phyloP scores from a whole-genome alignment of 257 asterid genomes.

The Solanum tarapatanum region DNA sequence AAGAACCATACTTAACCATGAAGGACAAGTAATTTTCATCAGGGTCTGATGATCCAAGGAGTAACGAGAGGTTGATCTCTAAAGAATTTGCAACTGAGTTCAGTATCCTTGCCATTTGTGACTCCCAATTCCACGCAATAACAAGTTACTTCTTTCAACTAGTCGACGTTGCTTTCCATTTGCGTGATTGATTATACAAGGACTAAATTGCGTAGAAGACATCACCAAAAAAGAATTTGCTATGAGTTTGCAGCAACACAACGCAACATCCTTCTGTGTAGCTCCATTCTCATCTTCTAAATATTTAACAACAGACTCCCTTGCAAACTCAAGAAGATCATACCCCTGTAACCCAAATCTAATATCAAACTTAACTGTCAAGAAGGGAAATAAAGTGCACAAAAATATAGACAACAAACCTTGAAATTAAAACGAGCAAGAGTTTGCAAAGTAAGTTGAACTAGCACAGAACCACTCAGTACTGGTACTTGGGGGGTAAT shows the following conservation, averaged over 20 bases:
- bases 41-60: too few relatives aligned
- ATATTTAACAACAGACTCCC: slow-evolving; percentile 73
- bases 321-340: slow-evolving; percentile 91
- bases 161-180: too few relatives aligned
- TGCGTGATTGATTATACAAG: too few relatives aligned
- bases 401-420: slow-evolving; percentile 29
- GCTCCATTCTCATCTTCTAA: slow-evolving; percentile 91
- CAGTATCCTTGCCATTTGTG: too few relatives aligned
- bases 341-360: slow-evolving; percentile 51
- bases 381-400: neutral
- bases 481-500: slow-evolving; percentile 61
- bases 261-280: slow-evolving; percentile 89
- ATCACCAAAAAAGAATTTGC: slow-evolving; percentile 50
- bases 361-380: neutral
- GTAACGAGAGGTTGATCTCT: too few relatives aligned
- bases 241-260: slow-evolving; percentile 91
- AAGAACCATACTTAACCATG: slow-evolving; percentile 35
- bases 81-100: too few relatives aligned
- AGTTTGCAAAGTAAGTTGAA: slow-evolving; percentile 86
- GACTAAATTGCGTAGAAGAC: too few relatives aligned
- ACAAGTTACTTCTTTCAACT: too few relatives aligned
- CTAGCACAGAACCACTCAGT: slow-evolving; percentile 71
- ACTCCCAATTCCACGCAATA: too few relatives aligned
- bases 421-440: slow-evolving; percentile 79
- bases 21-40: too few relatives aligned